Percentiles rank a stretch among this genome's conserved stretches.
These are phyloP conservation scores for Cotoneaster glaucophyllus DNA, from an alignment of 306 rosid species.

Conservation along the genomic window DNA sequence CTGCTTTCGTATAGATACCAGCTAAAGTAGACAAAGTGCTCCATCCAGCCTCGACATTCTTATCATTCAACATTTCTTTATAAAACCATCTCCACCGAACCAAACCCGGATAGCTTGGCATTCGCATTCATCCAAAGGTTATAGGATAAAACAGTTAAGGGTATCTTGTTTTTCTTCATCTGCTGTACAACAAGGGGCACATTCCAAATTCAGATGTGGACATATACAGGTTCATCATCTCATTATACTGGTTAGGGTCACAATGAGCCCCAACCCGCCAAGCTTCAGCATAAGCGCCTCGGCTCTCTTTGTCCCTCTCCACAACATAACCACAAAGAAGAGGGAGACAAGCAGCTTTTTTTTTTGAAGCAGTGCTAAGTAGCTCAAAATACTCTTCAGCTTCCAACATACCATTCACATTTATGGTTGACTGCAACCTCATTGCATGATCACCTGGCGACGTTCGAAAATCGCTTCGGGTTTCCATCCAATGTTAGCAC, in stretches of 20 bases:
- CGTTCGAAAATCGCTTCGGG: conserved; percentile 26
- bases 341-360: conserved; percentile 54
- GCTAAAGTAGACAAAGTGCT: conserved; percentile 76
- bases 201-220: conserved; percentile 51
- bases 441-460: conserved; percentile 49
- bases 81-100: conserved; percentile 49
- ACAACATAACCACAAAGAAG: conserved; percentile 58
- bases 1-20: conserved; percentile 48
- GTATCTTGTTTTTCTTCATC: conserved; percentile 64
- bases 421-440: conserved; percentile 47
- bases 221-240: conserved; percentile 83
- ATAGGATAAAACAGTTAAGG: conserved; percentile 62
- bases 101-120: conserved; percentile 38
- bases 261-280: conserved; percentile 53
- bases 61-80: conserved; percentile 55
- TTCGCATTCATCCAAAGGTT: conserved; percentile 79
- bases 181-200: conserved; percentile 55
- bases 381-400: conserved; percentile 59
- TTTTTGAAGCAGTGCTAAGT: conserved; percentile 42
- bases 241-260: conserved; percentile 61
- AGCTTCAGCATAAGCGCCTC: conserved; percentile 69
- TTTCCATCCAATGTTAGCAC: conserved; percentile 56
- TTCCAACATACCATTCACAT: conserved; percentile 39
- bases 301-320: conserved; percentile 45
- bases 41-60: conserved; percentile 72